phyloP scores from a whole-genome alignment of 2,329 filamentous ascomycete species.

The Penicillium sp. region DNA sequence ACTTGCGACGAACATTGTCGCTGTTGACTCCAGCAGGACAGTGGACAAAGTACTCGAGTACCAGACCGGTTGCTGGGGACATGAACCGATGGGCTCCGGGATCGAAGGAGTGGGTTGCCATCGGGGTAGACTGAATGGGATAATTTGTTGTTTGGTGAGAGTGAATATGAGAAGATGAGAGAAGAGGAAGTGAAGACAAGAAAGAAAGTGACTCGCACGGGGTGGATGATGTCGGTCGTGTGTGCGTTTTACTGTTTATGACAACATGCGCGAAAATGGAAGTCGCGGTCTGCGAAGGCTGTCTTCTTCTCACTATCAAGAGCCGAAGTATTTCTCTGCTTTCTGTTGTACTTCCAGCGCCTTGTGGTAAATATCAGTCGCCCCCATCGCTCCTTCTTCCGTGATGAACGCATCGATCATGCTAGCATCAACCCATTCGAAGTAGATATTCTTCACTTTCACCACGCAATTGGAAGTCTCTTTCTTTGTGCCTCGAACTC shows the following conservation, averaged over 20 bases:
- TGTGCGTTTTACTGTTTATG: not conserved
- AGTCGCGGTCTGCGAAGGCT: not conserved
- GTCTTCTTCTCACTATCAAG: not conserved
- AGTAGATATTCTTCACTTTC: conserved; percentile 58
- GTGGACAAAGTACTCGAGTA: conserved; percentile 30
- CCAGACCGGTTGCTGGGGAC: conserved; percentile 21
- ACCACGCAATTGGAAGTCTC: conserved; percentile 32
- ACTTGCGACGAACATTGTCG: conserved; percentile 5
- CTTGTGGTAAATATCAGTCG: conserved; percentile 31
- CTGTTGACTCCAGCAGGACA: not conserved
- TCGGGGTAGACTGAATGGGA: conserved; percentile 9
- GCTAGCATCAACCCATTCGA: conserved; percentile 63
- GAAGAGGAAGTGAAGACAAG: too few relatives aligned
- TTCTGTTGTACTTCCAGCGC: conserved; percentile 31
- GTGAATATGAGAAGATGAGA: too few relatives aligned
- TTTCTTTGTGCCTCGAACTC: conserved; percentile 15
- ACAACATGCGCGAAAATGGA: not conserved
- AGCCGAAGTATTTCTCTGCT: conserved; percentile 32
- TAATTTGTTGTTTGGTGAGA: not conserved
- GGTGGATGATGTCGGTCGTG: too few relatives aligned
- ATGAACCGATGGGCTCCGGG: conserved; percentile 28
- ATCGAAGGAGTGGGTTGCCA: not conserved
- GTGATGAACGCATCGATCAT: conserved; percentile 63
- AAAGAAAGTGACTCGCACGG: too few relatives aligned
- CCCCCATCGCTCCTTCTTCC: conserved; percentile 55